Conservation (phyloP, 345 rosid genomes). For the Salix koriyanagi region DNA sequence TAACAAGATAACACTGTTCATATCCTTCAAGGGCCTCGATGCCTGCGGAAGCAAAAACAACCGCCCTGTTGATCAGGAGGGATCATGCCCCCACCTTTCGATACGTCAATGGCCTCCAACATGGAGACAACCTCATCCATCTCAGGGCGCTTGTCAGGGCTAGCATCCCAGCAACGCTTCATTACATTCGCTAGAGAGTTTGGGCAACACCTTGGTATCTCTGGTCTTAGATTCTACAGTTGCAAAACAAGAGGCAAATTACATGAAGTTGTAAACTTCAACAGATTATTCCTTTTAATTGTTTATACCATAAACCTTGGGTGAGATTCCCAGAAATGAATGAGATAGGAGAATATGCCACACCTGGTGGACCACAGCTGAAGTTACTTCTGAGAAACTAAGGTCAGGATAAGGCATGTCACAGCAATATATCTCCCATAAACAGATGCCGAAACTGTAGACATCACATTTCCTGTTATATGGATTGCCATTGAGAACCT, state of each 20-base stretch:
- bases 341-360: not conserved
- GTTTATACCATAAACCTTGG: not conserved
- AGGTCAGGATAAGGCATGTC: constrained; percentile 98
- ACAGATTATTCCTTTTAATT: not conserved
- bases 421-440: constrained; percentile 98
- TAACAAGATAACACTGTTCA: not conserved
- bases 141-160: constrained; percentile 86
- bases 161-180: constrained; percentile 98
- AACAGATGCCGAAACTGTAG: constrained; percentile 90
- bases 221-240: constrained; percentile 85
- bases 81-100: constrained; percentile 96
- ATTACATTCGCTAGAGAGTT: constrained; percentile 79
- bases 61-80: constrained; percentile 80
- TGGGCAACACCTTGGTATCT: constrained; percentile 96
- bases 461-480: constrained; percentile 97
- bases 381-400: constrained; percentile 91
- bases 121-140: constrained; percentile 87
- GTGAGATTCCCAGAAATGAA: not conserved
- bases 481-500: constrained; percentile 96
- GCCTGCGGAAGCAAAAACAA: constrained; percentile 73
- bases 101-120: constrained; percentile 85
- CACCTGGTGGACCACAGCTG: constrained; percentile 97
- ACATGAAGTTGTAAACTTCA: not conserved
- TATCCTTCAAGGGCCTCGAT: constrained; percentile 61
- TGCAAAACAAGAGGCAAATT: not conserved